These are phyloP conservation scores for Arabidopsis suecica DNA, from an alignment of 345 rosid species.

Conservation along the genomic window DNA sequence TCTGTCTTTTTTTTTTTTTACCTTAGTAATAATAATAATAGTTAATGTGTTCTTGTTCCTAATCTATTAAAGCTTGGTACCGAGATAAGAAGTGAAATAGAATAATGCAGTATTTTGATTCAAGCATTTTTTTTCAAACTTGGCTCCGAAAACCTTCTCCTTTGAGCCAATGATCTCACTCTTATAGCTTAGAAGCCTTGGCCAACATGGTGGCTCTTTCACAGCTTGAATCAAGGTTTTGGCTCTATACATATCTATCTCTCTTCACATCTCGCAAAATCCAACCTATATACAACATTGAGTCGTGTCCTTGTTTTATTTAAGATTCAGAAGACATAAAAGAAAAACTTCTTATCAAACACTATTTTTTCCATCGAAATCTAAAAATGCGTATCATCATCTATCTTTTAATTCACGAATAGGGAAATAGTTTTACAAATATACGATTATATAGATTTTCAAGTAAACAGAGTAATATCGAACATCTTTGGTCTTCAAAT, in stretches of 20 bases:
- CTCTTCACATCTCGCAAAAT: no score
- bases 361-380: background rate
- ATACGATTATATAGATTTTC: background rate
- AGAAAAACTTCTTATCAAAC: background rate
- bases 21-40: slow-evolving; percentile 25
- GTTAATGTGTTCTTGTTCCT: slow-evolving; percentile 24
- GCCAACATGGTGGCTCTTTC: background rate
- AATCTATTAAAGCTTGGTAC: slow-evolving; percentile 15
- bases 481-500: slow-evolving; percentile 13
- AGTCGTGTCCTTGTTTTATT: no score
- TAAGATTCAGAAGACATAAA: background rate
- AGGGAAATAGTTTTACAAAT: slow-evolving; percentile 13
- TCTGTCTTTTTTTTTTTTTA: background rate
- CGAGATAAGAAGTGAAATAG: background rate
- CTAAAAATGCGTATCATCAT: slow-evolving; percentile 22
- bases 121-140: no score
- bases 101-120: no score
- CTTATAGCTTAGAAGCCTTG: background rate
- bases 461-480: slow-evolving; percentile 2
- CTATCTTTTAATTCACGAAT: slow-evolving; percentile 22
- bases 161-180: background rate
- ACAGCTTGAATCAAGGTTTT: no score
- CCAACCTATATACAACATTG: no score
- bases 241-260: no score
- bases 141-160: background rate